These are phyloP conservation scores for Rutstroemia sp. DNA, from an alignment of 2,329 filamentous ascomycete genomes.

Conservation along the genomic window DNA sequence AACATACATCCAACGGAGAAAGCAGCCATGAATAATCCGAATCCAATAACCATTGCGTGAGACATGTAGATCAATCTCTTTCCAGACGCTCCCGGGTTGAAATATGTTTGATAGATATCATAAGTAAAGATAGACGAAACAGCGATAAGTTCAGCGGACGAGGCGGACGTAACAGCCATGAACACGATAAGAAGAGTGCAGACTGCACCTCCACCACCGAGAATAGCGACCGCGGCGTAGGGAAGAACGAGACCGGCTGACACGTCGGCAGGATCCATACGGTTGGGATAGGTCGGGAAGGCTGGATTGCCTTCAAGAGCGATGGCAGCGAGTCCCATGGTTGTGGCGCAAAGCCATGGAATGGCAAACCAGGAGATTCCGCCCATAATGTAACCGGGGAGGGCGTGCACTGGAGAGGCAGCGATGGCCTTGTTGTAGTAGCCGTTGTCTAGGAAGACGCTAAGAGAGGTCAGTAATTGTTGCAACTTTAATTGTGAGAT, in stretches of 20 bases:
- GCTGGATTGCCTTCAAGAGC: constrained; percentile 66
- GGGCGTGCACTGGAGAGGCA: constrained; percentile 73
- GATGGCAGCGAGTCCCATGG: constrained; percentile 76
- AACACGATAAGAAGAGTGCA: constrained; percentile 77
- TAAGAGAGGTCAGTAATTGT: constrained; percentile 2
- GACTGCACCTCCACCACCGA: constrained; percentile 74
- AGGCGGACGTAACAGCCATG: constrained; percentile 76
- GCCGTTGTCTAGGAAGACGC: constrained; percentile 75
- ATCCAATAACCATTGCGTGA: constrained; percentile 65
- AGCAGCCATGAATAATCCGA: constrained; percentile 68
- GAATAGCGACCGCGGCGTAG: constrained; percentile 73
- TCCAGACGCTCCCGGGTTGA: constrained; percentile 70
- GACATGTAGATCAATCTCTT: constrained; percentile 73
- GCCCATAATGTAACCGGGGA: constrained; percentile 77
- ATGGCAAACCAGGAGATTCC: constrained; percentile 90
- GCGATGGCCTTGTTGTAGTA: constrained; percentile 96
- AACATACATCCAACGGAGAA: constrained; percentile 59
- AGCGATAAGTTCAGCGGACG: constrained; percentile 77
- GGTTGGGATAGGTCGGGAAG: constrained; percentile 66
- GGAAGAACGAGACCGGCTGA: constrained; percentile 78
- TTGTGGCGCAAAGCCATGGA: constrained; percentile 82
- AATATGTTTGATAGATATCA: constrained; percentile 80
- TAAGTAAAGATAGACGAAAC: constrained; percentile 86
- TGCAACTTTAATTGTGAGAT: constrained; percentile 36
- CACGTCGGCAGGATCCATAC: constrained; percentile 68